A percentile compares a stretch with the other conserved stretches of the same genome.
phyloP scores from a whole-genome alignment of 1,139 yeast genomes.

The Yamadazyma spencermartinsiae region DNA sequence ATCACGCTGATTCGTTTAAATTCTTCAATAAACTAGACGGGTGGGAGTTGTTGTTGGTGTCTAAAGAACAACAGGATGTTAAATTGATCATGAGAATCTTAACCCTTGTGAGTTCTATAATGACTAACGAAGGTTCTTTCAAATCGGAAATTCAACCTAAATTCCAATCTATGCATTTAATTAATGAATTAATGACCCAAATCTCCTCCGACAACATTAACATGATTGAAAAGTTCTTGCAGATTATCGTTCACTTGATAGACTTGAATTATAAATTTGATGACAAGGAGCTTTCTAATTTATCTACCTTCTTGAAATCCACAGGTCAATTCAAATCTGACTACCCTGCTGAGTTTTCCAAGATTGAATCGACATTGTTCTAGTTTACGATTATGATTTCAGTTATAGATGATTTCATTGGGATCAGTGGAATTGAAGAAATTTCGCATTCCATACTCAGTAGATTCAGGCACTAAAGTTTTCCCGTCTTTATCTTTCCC shows the following conservation, averaged over 20 bases:
- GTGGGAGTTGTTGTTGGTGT: constrained; percentile 45
- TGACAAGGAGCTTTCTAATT: constrained; percentile 37
- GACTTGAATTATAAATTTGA: constrained; percentile 47
- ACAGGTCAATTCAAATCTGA: constrained; percentile 47
- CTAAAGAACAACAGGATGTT: constrained; percentile 18
- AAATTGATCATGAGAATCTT: constrained; percentile 56
- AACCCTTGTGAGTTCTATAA: constrained; percentile 56
- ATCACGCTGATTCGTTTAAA: constrained; percentile 57
- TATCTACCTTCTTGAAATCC: constrained; percentile 23
- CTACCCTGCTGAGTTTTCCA: constrained; percentile 51
- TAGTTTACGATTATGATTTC: too few relatives aligned
- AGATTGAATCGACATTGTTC: constrained; percentile 30
- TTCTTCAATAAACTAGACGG: constrained; percentile 61
- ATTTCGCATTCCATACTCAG: constrained; percentile 46
- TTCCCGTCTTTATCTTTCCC: constrained; percentile 32
- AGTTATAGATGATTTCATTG: constrained; percentile 24
- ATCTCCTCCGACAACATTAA: constrained; percentile 27
- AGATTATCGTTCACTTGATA: constrained; percentile 51
- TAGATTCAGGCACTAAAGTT: constrained; percentile 30
- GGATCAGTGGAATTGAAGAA: constrained; percentile 55
- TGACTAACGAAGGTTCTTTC: constrained; percentile 44
- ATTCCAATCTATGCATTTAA: constrained; percentile 35
- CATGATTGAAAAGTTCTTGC: constrained; percentile 61
- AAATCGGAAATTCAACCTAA: constrained; percentile 33
- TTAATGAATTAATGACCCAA: constrained; percentile 7